Evolutionary conservation across 2,329 filamentous ascomycete genomes (phyloP).

Genomic region (Neopestalotiopsis sp.): DNA sequence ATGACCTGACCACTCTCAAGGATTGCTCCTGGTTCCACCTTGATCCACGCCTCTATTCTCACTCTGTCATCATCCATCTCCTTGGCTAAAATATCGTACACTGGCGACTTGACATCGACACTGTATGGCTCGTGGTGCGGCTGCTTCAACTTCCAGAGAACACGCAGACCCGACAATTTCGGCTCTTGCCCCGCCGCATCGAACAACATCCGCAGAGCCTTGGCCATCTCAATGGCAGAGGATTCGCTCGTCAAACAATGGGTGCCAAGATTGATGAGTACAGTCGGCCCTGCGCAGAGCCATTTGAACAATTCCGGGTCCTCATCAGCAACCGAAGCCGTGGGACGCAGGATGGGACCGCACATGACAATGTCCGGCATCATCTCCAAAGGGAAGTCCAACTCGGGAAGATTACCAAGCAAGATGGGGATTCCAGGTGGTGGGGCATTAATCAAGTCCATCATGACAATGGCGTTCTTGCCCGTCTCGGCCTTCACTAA

Average conservation of each 20-base stretch:
- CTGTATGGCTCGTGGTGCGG: constrained; percentile 14
- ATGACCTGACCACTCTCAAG: constrained; percentile 33
- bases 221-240: constrained; percentile 41
- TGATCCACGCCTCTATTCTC: constrained; percentile 8
- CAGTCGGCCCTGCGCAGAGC: constrained; percentile 24
- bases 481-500: constrained; percentile 43
- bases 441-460: constrained; percentile 20
- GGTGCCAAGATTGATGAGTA: constrained; percentile 35
- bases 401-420: constrained; percentile 23
- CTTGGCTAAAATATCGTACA: constrained; percentile 25
- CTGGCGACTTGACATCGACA: constrained; percentile 14
- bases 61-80: constrained; percentile 19
- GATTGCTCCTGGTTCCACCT: neutral
- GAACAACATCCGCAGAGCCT: constrained; percentile 39
- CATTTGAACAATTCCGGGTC: constrained; percentile 38
- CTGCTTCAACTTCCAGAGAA: constrained; percentile 44
- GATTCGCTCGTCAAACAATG: constrained; percentile 36
- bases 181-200: constrained; percentile 31
- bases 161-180: constrained; percentile 36
- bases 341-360: constrained; percentile 49
- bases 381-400: constrained; percentile 25
- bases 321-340: constrained; percentile 40
- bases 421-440: constrained; percentile 21
- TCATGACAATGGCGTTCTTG: constrained; percentile 17
- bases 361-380: constrained; percentile 23